Conservation (phyloP, 441 rosid genomes). For the Macaranga tanarius region DNA sequence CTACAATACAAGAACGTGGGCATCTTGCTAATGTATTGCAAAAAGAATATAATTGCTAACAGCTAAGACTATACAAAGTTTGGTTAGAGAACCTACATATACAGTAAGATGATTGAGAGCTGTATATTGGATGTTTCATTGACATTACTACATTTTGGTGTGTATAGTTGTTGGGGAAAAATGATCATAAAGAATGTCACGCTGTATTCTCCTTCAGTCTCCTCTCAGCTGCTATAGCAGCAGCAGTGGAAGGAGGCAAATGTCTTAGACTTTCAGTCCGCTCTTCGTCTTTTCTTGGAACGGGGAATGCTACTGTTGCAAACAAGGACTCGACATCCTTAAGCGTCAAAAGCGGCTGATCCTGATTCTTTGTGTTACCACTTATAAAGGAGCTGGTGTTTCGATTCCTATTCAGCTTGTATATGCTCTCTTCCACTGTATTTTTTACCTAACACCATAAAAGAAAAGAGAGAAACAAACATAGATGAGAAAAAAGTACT, state of each 20-base stretch:
- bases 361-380: conserved; percentile 88
- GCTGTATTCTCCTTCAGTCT: conserved; percentile 48
- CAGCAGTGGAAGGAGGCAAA: conserved; percentile 78
- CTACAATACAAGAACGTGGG: neutral
- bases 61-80: neutral
- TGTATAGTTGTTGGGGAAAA: neutral
- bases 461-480: conserved; percentile 2
- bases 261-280: conserved; percentile 50
- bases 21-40: neutral
- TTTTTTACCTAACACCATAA: conserved; percentile 53
- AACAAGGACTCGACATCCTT: conserved; percentile 82
- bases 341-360: conserved; percentile 73
- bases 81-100: neutral
- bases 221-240: conserved; percentile 90
- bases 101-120: neutral
- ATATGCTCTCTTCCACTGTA: conserved; percentile 93
- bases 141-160: neutral
- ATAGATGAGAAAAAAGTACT: neutral
- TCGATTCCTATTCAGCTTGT: conserved; percentile 82
- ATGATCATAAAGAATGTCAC: neutral
- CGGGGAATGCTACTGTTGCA: conserved; percentile 37
- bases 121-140: too few species aligned
- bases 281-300: conserved; percentile 35
- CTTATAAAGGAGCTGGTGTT: conserved; percentile 57
- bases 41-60: neutral